Evolutionary conservation across 805 yeast genomes (phyloP), one percentile per base, ranked within the genome.

Genomic region (Tetrapisispora taiwanensis): DNA sequence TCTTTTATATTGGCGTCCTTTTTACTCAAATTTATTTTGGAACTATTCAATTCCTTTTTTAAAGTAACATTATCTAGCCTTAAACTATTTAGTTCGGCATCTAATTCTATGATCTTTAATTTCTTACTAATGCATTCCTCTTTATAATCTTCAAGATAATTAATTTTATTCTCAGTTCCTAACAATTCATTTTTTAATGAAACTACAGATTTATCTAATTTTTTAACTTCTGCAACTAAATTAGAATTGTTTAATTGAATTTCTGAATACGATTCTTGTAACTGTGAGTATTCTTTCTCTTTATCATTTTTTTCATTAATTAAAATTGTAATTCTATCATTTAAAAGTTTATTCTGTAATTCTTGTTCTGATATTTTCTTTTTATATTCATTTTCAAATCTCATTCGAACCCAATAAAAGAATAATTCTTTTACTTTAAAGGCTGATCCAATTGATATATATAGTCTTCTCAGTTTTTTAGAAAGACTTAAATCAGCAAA

Each of bases 381-480:
- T 13, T 26, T 20, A 9, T 20, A 37, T 18, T 37, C 32, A 17
- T 27, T 37, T 28, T 37, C 40, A 26, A 26, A 12, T 18, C 26
- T 37, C 33, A 27, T 37, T 18, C 40, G 22, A 4, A 26, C 40
- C 40, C 40, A 37, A 27, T 27, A 9, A n/a, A 37, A 37, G 26
- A 37, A 37, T 13, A 37, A 28, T 18, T 37, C 40, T 14, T 37
- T 37, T 5, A 37, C 40, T 27, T 37, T 37, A 14, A 37, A 37
- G 7, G 40, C 40, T 17, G 40, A 37, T 12, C 40, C 40, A 9
- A 37, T 37, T 3, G 40, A 37, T 26, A 37, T 37, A 18, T 37
- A 37, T 10, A 37, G 26, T 10, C 40, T 18, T 20, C 32, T 28
- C 26, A 37, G 17, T 28, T 37, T 37, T 8, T 37, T 37, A 26